Evolutionary conservation across 2,329 filamentous ascomycete species (phyloP).

Genomic region (Canariomyces notabilis): DNA sequence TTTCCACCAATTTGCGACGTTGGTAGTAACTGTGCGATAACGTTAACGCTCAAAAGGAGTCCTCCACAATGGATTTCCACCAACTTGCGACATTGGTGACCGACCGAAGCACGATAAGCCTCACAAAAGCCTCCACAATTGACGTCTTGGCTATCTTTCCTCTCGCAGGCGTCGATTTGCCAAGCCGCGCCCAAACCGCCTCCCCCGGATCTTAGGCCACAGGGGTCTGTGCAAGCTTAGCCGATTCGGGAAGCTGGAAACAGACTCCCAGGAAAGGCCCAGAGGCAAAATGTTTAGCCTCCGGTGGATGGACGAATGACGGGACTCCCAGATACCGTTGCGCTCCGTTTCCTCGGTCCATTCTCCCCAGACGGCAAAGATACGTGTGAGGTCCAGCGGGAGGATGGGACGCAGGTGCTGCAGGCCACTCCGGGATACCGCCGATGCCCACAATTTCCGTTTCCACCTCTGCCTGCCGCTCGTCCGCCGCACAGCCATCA

Average conservation of each 20-base stretch:
- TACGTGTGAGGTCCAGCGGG: slow-evolving; percentile 2
- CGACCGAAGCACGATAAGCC: too few relatives aligned
- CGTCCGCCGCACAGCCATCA: not conserved
- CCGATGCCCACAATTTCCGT: slow-evolving; percentile 24
- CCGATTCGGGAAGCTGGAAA: slow-evolving; percentile 21
- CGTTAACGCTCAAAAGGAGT: too few relatives aligned
- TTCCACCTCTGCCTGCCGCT: not conserved
- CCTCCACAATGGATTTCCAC: too few relatives aligned
- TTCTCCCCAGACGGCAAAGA: slow-evolving; percentile 15
- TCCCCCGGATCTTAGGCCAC: slow-evolving; percentile 3
- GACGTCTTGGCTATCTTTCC: too few relatives aligned
- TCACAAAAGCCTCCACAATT: too few relatives aligned
- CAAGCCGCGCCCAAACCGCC: too few relatives aligned
- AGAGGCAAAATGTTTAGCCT: slow-evolving; percentile 4
- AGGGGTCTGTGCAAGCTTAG: slow-evolving; percentile 14
- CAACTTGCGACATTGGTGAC: too few relatives aligned
- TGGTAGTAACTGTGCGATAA: too few relatives aligned
- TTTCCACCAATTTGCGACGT: too few relatives aligned
- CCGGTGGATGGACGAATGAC: slow-evolving; percentile 12
- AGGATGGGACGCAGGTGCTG: slow-evolving; percentile 8
- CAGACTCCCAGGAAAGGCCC: slow-evolving; percentile 12
- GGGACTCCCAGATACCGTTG: slow-evolving; percentile 1
- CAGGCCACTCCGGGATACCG: slow-evolving; percentile 19
- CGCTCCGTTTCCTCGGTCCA: slow-evolving; percentile 8
- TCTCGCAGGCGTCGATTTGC: too few relatives aligned